A percentile compares a stretch with the other conserved stretches of the same genome.
Conservation (phyloP, 2,329 filamentous ascomycete species). For the Alternaria gaisen region DNA sequence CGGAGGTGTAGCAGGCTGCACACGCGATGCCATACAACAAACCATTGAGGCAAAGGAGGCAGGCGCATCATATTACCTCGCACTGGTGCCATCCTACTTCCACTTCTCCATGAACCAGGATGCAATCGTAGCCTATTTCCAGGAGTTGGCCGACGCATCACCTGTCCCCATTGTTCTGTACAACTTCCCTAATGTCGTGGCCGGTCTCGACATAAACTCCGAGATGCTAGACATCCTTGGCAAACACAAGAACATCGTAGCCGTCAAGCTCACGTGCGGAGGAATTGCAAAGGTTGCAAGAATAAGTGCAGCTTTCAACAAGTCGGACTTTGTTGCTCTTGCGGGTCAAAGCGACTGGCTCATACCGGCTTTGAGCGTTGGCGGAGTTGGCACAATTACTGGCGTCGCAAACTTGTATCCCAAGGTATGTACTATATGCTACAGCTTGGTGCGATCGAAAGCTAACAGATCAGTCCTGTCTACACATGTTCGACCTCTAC, state of each 20-base stretch:
- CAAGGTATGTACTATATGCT: slow-evolving; percentile 41
- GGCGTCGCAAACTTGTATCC: slow-evolving; percentile 71
- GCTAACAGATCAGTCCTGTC: slow-evolving; percentile 48
- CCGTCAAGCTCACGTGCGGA: slow-evolving; percentile 52
- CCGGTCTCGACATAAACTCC: slow-evolving; percentile 57
- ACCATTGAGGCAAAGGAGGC: slow-evolving; percentile 50
- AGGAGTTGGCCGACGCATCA: slow-evolving; percentile 49
- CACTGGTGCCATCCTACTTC: slow-evolving; percentile 53
- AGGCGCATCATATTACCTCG: slow-evolving; percentile 51
- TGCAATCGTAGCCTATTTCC: slow-evolving; percentile 48
- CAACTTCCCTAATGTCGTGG: slow-evolving; percentile 57
- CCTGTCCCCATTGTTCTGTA: slow-evolving; percentile 58
- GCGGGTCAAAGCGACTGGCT: slow-evolving; percentile 57
- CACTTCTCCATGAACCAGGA: slow-evolving; percentile 52
- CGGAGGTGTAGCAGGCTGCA: slow-evolving; percentile 53
- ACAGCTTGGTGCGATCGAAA: neutral
- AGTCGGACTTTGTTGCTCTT: slow-evolving; percentile 51
- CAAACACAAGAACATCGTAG: slow-evolving; percentile 49
- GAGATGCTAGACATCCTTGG: slow-evolving; percentile 49
- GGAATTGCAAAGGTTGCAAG: slow-evolving; percentile 55
- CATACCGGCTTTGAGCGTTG: slow-evolving; percentile 66
- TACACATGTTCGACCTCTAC: slow-evolving; percentile 59
- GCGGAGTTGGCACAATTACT: slow-evolving; percentile 68
- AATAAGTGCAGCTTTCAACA: slow-evolving; percentile 48
- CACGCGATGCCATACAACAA: slow-evolving; percentile 53